Evolutionary conservation across 2,329 filamentous ascomycete genomes (phyloP), one percentile per base, ranked within the genome.

Genomic region (Aspergillus udagawae): DNA sequence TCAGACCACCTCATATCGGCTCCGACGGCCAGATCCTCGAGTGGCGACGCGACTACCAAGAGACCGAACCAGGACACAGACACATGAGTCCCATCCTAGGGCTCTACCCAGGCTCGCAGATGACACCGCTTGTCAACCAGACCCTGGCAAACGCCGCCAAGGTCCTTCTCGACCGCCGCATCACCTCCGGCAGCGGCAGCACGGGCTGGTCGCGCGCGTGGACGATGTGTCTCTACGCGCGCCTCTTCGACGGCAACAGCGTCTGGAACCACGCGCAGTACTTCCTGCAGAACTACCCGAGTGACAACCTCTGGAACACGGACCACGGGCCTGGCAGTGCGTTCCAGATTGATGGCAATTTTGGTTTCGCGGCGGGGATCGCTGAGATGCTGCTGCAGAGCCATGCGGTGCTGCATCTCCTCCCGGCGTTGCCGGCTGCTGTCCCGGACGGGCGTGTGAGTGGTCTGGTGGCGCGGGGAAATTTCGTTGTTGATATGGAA

Each of bases 151-250:
- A 58, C 1, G 68, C 70, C 1, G 63, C 69, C 0, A 42, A 52
- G 48, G 60, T 48, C 25, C 50, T 52, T 3, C 49, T 63, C 29
- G 45, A 60, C 9, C 54, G 32, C 29, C 56, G 53, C 2, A 59
- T 60, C 20, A 48, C 50, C 0, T 51, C 51, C 3, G 57, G 57
- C 28, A 49, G 77, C 9, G 80, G 77, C 0, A 73, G 77, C 38
- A 82, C 79, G 0, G 79, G 80, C 0, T 82, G 79, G 80, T 77
- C 76, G 0, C 70, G 77, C 12, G 75, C 77, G 3, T 82, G 79
- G 79, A 65, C 77, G 0, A 70, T 81, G 3, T 77, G 74, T 35
- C 68, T 80, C 21, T 77, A 77, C 50, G 79, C 79, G 2, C 74
- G 80, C 0, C 66, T 82, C 0, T 68, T 73, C 27, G 70, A 77